These are phyloP conservation scores for Annulohypoxylon truncatum DNA, from an alignment of 2,329 filamentous ascomycete species.

Conservation along the genomic window DNA sequence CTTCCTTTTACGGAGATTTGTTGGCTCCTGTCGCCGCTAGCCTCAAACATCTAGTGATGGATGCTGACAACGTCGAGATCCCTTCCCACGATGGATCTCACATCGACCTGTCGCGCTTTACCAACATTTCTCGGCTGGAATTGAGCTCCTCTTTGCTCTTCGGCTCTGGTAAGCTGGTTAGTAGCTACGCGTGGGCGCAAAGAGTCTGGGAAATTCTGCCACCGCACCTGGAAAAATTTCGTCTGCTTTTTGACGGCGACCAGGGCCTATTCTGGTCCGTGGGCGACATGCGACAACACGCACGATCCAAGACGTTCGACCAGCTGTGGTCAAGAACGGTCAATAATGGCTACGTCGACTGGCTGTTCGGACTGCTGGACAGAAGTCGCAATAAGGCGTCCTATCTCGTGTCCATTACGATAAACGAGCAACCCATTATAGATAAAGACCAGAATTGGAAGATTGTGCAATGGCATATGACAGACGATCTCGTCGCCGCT, in stretches of 20 bases:
- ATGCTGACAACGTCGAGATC: background rate
- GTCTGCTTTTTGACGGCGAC: background rate
- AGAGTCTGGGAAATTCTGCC: constrained; percentile 13
- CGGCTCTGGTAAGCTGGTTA: background rate
- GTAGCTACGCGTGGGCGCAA: background rate
- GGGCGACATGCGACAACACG: background rate
- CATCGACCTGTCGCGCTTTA: constrained; percentile 21
- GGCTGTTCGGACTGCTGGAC: constrained; percentile 10
- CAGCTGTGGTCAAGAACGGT: background rate
- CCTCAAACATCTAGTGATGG: background rate
- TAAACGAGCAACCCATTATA: background rate
- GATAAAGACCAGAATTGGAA: constrained; percentile 10
- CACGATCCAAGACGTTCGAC: background rate
- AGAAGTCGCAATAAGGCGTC: background rate
- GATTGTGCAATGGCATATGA: constrained; percentile 22
- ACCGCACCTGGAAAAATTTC: background rate
- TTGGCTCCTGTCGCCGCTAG: background rate
- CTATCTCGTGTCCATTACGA: background rate
- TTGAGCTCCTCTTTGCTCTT: constrained; percentile 16
- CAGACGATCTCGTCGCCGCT: background rate
- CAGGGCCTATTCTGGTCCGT: constrained; percentile 21
- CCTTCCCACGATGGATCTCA: constrained; percentile 13
- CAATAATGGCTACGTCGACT: background rate
- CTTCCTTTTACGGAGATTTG: constrained; percentile 2
- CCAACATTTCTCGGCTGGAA: background rate